Conservation (phyloP, 2,329 filamentous ascomycete species). For the Aspergillus aculeatus region DNA sequence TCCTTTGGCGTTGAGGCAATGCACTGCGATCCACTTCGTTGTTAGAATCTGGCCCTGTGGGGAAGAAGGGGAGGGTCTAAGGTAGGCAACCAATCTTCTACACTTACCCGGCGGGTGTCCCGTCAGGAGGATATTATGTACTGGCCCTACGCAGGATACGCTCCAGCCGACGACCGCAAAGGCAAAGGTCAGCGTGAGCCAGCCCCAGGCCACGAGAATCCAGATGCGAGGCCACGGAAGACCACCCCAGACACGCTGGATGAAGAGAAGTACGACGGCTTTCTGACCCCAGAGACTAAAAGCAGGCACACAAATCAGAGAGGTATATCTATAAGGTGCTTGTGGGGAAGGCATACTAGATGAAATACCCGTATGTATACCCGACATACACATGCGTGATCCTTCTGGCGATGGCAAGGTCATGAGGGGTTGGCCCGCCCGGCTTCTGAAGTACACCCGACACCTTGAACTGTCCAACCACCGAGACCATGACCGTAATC, state of each 20-base stretch:
- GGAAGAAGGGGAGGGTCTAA: no score
- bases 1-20: slow-evolving; percentile 1
- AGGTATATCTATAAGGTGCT: no score
- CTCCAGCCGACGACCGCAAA: background rate
- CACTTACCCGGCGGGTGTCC: background rate
- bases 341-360: no score
- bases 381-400: no score
- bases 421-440: no score
- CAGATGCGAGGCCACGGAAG: slow-evolving; percentile 13
- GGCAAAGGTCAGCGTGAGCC: background rate
- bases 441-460: no score
- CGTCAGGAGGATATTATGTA: background rate
- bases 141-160: background rate
- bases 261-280: slow-evolving; percentile 10
- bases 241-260: slow-evolving; percentile 9
- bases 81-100: no score
- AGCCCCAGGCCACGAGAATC: slow-evolving; percentile 9
- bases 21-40: background rate
- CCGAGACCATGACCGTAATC: background rate
- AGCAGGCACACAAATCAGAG: background rate
- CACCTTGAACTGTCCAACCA: no score
- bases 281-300: slow-evolving; percentile 16
- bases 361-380: no score
- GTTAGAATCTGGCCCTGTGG: background rate
- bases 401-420: no score